phyloP scores from a whole-genome alignment of 106 monocot species.

The Acorus calamus region DNA sequence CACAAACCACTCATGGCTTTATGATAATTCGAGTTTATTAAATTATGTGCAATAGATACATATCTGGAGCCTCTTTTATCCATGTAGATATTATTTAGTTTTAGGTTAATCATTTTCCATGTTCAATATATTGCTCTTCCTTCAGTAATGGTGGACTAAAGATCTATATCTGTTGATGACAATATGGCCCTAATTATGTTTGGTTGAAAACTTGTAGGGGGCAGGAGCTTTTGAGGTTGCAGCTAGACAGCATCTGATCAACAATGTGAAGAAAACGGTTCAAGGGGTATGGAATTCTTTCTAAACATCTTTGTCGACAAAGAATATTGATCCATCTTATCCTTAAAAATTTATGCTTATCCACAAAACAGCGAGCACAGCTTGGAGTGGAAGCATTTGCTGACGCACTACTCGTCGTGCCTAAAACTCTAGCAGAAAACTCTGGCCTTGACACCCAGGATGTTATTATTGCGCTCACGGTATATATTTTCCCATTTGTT shows the following conservation, averaged over 20 bases:
- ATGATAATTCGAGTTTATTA: too few relatives aligned
- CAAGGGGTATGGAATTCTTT: conserved; percentile 43
- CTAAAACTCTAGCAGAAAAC: conserved; percentile 91
- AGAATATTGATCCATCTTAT: neutral
- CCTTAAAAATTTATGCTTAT: too few relatives aligned
- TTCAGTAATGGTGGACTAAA: too few relatives aligned
- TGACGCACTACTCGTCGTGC: conserved; percentile 84
- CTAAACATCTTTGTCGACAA: neutral
- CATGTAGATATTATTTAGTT: too few relatives aligned
- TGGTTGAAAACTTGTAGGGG: conserved; percentile 22
- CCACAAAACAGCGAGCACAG: conserved; percentile 67
- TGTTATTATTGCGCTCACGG: conserved; percentile 76
- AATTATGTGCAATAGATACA: too few relatives aligned
- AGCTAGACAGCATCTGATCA: conserved; percentile 59
- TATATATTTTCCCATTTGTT: conserved; percentile 7
- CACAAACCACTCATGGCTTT: too few relatives aligned
- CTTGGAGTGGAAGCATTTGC: conserved; percentile 98
- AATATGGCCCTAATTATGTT: neutral
- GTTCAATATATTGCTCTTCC: too few relatives aligned
- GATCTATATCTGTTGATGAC: neutral
- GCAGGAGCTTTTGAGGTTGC: conserved; percentile 83
- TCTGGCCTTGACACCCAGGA: conserved; percentile 96
- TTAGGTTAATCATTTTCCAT: too few relatives aligned
- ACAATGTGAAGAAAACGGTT: conserved; percentile 70
- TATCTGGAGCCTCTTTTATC: too few relatives aligned